phyloP scores from a whole-genome alignment of 1,139 yeast genomes.

The Candida tropicalis region DNA sequence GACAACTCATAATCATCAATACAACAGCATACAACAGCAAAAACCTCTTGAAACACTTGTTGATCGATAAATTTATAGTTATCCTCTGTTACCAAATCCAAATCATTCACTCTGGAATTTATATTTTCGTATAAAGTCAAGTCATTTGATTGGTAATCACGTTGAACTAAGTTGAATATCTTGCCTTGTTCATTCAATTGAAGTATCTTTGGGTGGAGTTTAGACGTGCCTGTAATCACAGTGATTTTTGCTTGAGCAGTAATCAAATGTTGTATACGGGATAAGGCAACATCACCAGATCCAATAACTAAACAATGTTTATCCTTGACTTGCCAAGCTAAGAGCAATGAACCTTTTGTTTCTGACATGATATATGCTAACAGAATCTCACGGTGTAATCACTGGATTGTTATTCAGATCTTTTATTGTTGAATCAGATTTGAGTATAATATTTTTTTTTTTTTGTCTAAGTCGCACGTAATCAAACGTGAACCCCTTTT shows the following conservation, averaged over 20 bases:
- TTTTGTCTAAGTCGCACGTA: neutral
- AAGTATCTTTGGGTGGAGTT: constrained; percentile 47
- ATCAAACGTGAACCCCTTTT: neutral
- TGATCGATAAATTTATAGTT: constrained; percentile 38
- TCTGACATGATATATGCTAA: constrained; percentile 11
- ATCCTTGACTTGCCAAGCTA: constrained; percentile 73
- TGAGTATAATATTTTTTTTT: neutral
- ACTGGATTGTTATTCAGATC: too few relatives aligned
- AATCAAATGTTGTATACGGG: constrained; percentile 66
- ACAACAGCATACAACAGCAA: constrained; percentile 73
- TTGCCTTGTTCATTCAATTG: constrained; percentile 43
- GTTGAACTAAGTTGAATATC: constrained; percentile 39
- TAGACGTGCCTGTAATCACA: constrained; percentile 55
- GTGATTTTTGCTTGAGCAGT: constrained; percentile 73
- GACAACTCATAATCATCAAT: constrained; percentile 71
- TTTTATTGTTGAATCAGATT: too few relatives aligned
- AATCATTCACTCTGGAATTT: constrained; percentile 13
- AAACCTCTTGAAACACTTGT: constrained; percentile 39
- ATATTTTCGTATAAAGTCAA: constrained; percentile 50
- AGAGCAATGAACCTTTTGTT: constrained; percentile 56
- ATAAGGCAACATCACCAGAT: constrained; percentile 79
- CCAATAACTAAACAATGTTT: constrained; percentile 76
- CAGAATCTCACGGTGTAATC: too few relatives aligned
- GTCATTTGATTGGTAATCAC: constrained; percentile 48
- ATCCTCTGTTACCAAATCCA: constrained; percentile 25